Conservation (phyloP, 2,329 filamentous ascomycete genomes). For the Geosmithia putterillii region DNA sequence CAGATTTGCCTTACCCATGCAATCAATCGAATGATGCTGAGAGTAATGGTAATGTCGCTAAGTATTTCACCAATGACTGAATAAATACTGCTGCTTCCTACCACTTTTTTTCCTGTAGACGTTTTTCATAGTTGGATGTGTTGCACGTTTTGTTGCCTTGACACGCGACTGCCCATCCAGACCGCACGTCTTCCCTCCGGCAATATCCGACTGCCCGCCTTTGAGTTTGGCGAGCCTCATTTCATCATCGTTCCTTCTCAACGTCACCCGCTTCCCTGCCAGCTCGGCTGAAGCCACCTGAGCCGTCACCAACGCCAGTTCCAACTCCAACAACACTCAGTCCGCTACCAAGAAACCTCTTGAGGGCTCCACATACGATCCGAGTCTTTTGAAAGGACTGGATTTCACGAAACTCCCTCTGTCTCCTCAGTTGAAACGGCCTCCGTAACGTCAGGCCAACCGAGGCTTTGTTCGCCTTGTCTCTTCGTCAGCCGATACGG, state of each 20-base stretch:
- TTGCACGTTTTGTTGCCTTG: not conserved
- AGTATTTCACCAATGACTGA: too few relatives aligned
- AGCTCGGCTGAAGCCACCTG: not conserved
- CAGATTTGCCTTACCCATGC: not conserved
- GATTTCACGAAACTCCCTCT: not conserved
- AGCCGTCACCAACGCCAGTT: not conserved
- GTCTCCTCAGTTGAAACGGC: not conserved
- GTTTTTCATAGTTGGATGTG: not conserved
- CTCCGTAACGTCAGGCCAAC: not conserved
- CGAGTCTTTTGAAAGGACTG: too few relatives aligned
- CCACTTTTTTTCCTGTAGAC: not conserved
- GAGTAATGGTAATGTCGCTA: not conserved
- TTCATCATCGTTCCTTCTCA: not conserved
- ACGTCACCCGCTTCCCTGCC: not conserved
- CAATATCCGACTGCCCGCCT: slow-evolving; percentile 1
- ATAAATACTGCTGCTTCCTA: not conserved
- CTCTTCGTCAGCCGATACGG: not conserved
- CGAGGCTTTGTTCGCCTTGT: not conserved
- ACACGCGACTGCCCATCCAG: not conserved
- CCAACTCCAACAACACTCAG: not conserved
- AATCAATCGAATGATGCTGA: not conserved
- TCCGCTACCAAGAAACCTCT: too few relatives aligned
- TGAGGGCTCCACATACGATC: too few relatives aligned
- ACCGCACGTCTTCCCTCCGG: not conserved
- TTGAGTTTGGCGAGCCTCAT: not conserved